Evolutionary conservation across 2,329 filamentous ascomycete species (phyloP).

Genomic region (Monilinia polystroma): DNA sequence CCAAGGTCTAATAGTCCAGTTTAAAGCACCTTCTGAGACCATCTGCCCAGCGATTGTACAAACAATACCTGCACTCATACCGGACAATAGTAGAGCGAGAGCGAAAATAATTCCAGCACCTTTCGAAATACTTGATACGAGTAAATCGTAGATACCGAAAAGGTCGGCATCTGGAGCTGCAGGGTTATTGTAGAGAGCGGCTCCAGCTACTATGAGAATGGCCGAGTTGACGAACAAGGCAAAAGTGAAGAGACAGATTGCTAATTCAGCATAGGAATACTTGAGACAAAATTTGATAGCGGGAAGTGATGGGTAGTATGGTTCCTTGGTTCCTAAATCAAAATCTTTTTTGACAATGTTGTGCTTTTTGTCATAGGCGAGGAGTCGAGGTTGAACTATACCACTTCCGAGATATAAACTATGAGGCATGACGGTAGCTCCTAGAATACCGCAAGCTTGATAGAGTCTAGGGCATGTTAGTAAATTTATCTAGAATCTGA

Average conservation of each 20-base stretch:
- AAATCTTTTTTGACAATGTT: constrained; percentile 46
- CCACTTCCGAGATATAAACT: constrained; percentile 68
- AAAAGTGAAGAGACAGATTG: constrained; percentile 74
- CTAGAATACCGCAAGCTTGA: constrained; percentile 73
- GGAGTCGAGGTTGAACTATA: constrained; percentile 65
- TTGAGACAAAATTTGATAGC: constrained; percentile 75
- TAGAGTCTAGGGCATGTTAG: constrained; percentile 50
- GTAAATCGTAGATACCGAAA: constrained; percentile 75
- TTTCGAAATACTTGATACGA: constrained; percentile 66
- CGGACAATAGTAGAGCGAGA: constrained; percentile 75
- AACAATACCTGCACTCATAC: constrained; percentile 78
- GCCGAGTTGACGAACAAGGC: constrained; percentile 81
- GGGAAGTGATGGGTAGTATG: constrained; percentile 68
- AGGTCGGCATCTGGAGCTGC: constrained; percentile 69
- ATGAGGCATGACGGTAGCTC: constrained; percentile 73
- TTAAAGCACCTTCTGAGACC: constrained; percentile 79
- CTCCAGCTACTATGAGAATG: constrained; percentile 79
- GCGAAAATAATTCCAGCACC: constrained; percentile 83
- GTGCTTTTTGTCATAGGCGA: constrained; percentile 59
- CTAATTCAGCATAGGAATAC: constrained; percentile 69
- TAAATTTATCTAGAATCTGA: not conserved
- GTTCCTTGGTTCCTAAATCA: constrained; percentile 45
- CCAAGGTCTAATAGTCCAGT: constrained; percentile 75
- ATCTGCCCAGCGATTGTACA: constrained; percentile 90
- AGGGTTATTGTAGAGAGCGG: constrained; percentile 63